Conservation (phyloP, 148 eudicot species). For the Fagopyrum tataricum region DNA sequence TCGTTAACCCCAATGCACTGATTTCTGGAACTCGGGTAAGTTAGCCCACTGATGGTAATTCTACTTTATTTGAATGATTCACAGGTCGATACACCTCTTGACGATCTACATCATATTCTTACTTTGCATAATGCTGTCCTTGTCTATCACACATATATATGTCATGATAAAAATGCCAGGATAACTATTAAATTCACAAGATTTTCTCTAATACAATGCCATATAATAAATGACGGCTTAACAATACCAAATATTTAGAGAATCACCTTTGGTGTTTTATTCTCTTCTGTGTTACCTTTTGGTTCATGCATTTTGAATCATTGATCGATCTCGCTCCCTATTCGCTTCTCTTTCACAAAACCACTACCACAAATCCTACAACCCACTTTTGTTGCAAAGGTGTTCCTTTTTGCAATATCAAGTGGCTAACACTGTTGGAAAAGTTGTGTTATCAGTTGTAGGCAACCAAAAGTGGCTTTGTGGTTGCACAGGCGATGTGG, state of each 20-base stretch:
- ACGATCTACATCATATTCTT: not conserved
- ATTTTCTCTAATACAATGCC: not conserved
- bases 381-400: not conserved
- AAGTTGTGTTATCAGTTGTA: not conserved
- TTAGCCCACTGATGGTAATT: not conserved
- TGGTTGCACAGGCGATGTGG: not conserved
- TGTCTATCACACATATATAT: not conserved
- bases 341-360: not conserved
- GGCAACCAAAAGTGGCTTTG: not conserved
- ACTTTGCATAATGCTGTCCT: not conserved
- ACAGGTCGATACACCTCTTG: not conserved
- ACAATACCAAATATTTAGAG: not conserved
- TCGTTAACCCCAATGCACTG: constrained; percentile 78
- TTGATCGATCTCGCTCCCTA: not conserved
- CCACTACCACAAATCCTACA: not conserved
- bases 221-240: not conserved
- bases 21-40: constrained; percentile 94
- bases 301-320: not conserved
- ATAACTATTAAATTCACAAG: not conserved
- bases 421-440: not conserved
- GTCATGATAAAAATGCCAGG: not conserved
- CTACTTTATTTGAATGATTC: not conserved
- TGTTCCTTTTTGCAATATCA: not conserved
- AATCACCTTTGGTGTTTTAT: not conserved
- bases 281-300: not conserved